Evolutionary conservation across 768 basidiomycete species (phyloP).

Genomic region (Floccularia luteovirens): DNA sequence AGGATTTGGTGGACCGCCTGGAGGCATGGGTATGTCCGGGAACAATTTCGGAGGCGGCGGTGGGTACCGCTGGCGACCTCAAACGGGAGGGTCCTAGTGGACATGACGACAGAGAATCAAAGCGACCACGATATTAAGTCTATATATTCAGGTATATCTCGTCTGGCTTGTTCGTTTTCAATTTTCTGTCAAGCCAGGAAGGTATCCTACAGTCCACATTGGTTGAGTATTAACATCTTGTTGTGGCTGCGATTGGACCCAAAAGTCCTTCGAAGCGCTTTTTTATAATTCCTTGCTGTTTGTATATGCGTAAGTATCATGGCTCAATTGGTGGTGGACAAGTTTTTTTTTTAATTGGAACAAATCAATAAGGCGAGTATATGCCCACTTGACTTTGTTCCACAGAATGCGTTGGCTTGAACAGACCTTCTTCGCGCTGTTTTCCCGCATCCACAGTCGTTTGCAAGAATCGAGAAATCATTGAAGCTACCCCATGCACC

Average conservation of each 20-base stretch:
- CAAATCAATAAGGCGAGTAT: constrained; percentile 3
- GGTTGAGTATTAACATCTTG: constrained; percentile 4
- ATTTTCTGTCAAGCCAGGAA: constrained; percentile 15
- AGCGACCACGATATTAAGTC: constrained; percentile 73
- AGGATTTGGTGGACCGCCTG: constrained; percentile 22
- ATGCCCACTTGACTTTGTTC: not conserved
- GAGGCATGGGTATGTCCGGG: constrained; percentile 32
- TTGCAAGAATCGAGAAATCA: no score
- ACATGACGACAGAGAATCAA: constrained; percentile 75
- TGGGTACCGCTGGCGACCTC: constrained; percentile 64
- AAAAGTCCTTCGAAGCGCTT: constrained; percentile 4
- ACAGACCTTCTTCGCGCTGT: no score
- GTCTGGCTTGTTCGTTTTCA: constrained; percentile 15
- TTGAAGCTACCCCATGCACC: no score
- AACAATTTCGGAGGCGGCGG: constrained; percentile 37
- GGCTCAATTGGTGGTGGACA: not conserved
- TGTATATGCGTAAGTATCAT: constrained; percentile 14
- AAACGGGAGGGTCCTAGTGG: constrained; percentile 74
- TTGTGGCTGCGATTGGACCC: constrained; percentile 1
- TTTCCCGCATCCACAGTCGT: no score
- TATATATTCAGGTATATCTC: constrained; percentile 19
- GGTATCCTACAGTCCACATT: constrained; percentile 2
- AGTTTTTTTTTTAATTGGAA: no score
- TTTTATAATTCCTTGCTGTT: constrained; percentile 6
- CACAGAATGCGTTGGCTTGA: no score